Evolutionary conservation across 164 flowering plant species (phyloP), one percentile per base, ranked within the genome.

Genomic region (Macadamia tetraphylla): DNA sequence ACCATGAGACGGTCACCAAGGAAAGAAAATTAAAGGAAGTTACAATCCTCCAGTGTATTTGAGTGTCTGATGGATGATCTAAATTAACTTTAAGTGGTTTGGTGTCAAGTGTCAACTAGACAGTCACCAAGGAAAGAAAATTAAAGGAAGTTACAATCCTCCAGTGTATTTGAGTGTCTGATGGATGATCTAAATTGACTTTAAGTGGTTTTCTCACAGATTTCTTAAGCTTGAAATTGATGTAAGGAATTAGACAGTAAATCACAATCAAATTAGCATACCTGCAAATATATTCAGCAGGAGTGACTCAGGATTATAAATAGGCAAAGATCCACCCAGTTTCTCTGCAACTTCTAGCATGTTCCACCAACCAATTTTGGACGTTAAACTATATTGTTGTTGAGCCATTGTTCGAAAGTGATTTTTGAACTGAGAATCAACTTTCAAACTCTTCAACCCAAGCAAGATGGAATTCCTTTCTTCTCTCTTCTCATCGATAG

Each of bases 261-360:
- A 6, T 23, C 30, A 7, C 10, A 60, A n/a, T 42, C 46, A 59
- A 44, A 65, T 64, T 13, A 64, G 8, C 42, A 65, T 85, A 95
- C 99, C 99, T 84, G 94, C 79, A 79, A 58, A 76, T 53, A 95
- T 68, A 79, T 84, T 88, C 70, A 71, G 59, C 52, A 89, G 76
- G 63, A 95, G 88, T 44, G 87, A 83, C 69, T 86, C 82, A 13
- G 99, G 96, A 67, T 91, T 96, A 83, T 87, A 85, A 57, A 79
- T 66, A 74, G 94, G 88, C 66, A 91, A 74, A 70, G 87, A 73
- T 69, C 87, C 89, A 63, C 78, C 57, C 17, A 88, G 69, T 62
- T 70, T 78, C 67, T 86, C 91, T 13, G 77, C 84, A 32, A 84
- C 70, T 73, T 87, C 89, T 13, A 80, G 67, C 67, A 90, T 81